Base-by-base conservation (phyloP, 2,329 filamentous ascomycete genomes). In the Colletotrichum sojae region DNA sequence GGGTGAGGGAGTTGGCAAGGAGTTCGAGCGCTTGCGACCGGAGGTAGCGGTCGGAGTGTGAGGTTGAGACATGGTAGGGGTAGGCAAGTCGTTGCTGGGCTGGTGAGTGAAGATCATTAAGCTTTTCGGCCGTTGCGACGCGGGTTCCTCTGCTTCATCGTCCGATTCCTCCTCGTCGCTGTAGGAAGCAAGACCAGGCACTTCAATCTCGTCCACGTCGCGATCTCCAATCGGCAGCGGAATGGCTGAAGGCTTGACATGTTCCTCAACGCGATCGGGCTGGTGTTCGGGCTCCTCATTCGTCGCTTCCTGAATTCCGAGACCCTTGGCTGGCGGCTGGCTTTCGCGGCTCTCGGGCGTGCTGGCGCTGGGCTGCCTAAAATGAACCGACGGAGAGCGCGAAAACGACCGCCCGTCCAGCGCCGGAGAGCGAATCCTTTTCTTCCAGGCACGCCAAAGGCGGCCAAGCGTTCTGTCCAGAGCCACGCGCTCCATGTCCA, bases 401-500 rank as follows among this genome's bases (percentile, higher is more conserved):
- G 88, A 87, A 69, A 83, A 85, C 2, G 87, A 83, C 27, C 85
- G 82, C 56, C 83, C 78, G 46, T 86, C 84, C 40, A 83, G 80
- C 40, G 78, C 78, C 0, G 89, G 88, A 6, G 86, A 86, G 67
- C 93, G 89, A 73, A 93, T 86, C 71, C 92, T 89, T 83, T 97
- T 97, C 82, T 96, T 94, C 96, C 96, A 99, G 27, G 93, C 92
- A 74, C 96, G 90, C 96, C 96, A 99, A 51, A 98, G 84, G 56
- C 95, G 88, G 20, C 96, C 96, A 1, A 99, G 84, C 2, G 94
- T 95, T 66, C 94, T 89, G 77, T 97, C 97, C 69, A 98, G 85
- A 8, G 95, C 95, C 72, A 98, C 89, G 73, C 95, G 94, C 77
- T 98, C 96, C 86, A 98, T 94, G 77, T 99, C 96, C 63, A 90